A percentile compares a stretch with the other conserved stretches of the same genome.
Evolutionary conservation across 129 eudicot species (phyloP).

Genomic region (Helichrysum umbraculigerum): DNA sequence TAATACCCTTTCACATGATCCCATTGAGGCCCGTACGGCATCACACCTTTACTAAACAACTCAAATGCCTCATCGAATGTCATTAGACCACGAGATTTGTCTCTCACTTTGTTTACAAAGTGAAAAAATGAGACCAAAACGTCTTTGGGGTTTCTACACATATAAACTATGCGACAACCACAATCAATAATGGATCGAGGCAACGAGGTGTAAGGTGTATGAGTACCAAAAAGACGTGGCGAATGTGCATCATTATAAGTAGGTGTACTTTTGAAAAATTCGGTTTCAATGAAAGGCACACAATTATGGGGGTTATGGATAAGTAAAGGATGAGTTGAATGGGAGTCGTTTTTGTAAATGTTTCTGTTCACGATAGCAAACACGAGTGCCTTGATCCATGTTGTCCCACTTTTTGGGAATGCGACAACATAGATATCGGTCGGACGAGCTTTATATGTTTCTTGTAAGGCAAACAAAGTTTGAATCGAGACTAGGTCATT

Average conservation of each 20-base stretch:
- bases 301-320: slow-evolving; percentile 21
- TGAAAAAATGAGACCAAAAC: slow-evolving; percentile 30
- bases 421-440: slow-evolving; percentile 33
- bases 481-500: slow-evolving; percentile 11
- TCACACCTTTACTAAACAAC: slow-evolving; percentile 34
- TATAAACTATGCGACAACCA: too few relatives aligned
- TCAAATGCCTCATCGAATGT: slow-evolving; percentile 31
- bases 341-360: background rate
- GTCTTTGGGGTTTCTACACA: too few relatives aligned
- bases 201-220: slow-evolving; percentile 22
- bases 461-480: slow-evolving; percentile 22
- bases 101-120: slow-evolving; percentile 28
- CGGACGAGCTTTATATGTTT: slow-evolving; percentile 26
- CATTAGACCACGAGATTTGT: slow-evolving; percentile 7
- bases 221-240: slow-evolving; percentile 31
- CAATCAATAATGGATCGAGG: slow-evolving; percentile 10
- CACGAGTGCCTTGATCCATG: slow-evolving; percentile 40
- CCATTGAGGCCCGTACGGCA: slow-evolving; percentile 25
- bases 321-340: slow-evolving; percentile 29
- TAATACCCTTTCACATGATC: slow-evolving; percentile 37
- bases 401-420: slow-evolving; percentile 37
- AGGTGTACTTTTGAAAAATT: slow-evolving; percentile 7
- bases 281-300: slow-evolving; percentile 27
- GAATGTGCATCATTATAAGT: slow-evolving; percentile 15
- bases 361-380: slow-evolving; percentile 33